Evolutionary conservation across 2,329 filamentous ascomycete genomes (phyloP).

Genomic region (Fusarium setosum): DNA sequence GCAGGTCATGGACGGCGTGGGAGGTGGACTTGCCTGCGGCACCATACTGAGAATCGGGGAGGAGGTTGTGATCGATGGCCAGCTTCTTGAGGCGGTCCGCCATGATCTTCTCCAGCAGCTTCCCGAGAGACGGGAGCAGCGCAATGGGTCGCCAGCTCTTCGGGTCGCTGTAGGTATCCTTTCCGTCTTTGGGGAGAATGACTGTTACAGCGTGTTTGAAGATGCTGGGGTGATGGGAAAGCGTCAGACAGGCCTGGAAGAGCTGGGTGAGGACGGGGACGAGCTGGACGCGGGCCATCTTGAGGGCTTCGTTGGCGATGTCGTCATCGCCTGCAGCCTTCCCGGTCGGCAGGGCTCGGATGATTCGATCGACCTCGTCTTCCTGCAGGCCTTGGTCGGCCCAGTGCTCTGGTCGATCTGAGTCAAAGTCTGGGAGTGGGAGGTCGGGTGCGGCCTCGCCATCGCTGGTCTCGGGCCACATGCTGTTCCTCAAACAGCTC

Average conservation of each 20-base stretch:
- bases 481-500: not conserved
- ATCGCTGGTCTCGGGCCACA: slow-evolving; percentile 5
- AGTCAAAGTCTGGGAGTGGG: not conserved
- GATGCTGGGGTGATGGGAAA: slow-evolving; percentile 2
- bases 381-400: not conserved
- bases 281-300: not conserved
- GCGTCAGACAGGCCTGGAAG: slow-evolving; percentile 7
- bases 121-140: slow-evolving; percentile 3
- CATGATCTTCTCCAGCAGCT: slow-evolving; percentile 12
- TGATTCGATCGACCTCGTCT: not conserved
- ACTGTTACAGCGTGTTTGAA: slow-evolving; percentile 11
- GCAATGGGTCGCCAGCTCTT: slow-evolving; percentile 13
- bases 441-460: not conserved
- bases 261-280: not conserved
- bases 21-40: slow-evolving; percentile 4
- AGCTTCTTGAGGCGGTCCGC: slow-evolving; percentile 2
- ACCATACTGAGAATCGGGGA: slow-evolving; percentile 10
- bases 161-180: not conserved
- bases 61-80: not conserved
- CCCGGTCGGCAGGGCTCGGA: not conserved
- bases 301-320: slow-evolving; percentile 12
- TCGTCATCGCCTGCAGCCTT: slow-evolving; percentile 4
- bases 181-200: slow-evolving; percentile 8
- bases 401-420: not conserved
- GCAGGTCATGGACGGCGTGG: not conserved